Percentiles rank a stretch among this genome's conserved stretches.
These are phyloP conservation scores for Coemansia sp. DNA, from an alignment of 192 early-diverging fungal genomes.

Conservation along the genomic window DNA sequence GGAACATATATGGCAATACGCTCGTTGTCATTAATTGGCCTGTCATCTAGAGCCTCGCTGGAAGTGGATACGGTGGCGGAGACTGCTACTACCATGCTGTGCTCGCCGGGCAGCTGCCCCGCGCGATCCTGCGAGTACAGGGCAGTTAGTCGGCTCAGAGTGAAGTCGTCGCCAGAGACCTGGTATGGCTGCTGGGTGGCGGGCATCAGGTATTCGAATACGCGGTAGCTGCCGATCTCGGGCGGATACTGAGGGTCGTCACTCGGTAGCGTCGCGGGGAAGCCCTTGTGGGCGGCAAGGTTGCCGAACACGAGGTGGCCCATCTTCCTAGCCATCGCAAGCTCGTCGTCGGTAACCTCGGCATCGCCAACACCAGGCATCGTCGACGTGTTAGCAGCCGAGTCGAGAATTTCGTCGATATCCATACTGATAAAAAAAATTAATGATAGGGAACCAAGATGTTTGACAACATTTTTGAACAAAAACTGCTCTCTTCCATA, in stretches of 20 bases:
- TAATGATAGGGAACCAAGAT: not conserved
- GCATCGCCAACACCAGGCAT: slow-evolving; percentile 18
- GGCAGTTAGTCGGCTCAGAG: not conserved
- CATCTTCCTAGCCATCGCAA: not conserved
- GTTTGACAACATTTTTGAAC: not conserved
- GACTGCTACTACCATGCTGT: slow-evolving; percentile 19
- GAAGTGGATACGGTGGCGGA: not conserved
- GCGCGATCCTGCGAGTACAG: slow-evolving; percentile 12
- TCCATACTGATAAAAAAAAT: not conserved
- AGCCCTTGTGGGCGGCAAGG: not conserved
- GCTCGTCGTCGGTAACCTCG: slow-evolving; percentile 14
- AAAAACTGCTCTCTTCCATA: too few species aligned
- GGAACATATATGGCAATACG: slow-evolving; percentile 15
- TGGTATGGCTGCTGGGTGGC: slow-evolving; percentile 14
- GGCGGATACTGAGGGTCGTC: slow-evolving; percentile 5
- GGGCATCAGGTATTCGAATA: slow-evolving; percentile 9
- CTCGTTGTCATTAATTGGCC: slow-evolving; percentile 4
- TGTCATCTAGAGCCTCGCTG: not conserved
- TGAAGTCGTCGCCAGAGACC: not conserved
- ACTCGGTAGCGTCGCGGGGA: not conserved
- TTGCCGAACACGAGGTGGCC: not conserved
- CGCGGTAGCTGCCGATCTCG: not conserved
- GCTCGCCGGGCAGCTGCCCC: not conserved
- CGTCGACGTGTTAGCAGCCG: not conserved
- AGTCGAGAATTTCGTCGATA: not conserved